Conservation (phyloP, 441 rosid species). For the Gossypium trilobum region DNA sequence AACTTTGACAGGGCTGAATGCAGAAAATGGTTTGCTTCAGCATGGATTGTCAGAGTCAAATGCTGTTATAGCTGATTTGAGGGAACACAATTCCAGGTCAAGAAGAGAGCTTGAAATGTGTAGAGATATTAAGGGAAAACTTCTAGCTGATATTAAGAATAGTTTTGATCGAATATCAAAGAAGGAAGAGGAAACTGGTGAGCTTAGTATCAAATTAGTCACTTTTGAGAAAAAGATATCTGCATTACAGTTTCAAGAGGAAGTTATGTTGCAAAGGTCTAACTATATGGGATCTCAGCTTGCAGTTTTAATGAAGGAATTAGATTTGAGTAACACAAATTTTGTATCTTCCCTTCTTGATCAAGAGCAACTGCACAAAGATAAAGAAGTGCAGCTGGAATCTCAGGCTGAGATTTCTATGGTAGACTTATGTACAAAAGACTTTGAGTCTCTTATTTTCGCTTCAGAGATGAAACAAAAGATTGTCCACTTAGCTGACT, state of each 20-base stretch:
- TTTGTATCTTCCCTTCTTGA: conserved; percentile 44
- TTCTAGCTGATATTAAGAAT: conserved; percentile 73
- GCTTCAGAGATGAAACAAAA: conserved; percentile 42
- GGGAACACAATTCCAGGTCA: conserved; percentile 69
- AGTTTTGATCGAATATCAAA: conserved; percentile 62
- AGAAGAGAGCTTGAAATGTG: conserved; percentile 77
- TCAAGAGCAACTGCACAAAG: conserved; percentile 51
- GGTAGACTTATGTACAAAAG: conserved; percentile 53
- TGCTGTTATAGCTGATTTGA: conserved; percentile 58
- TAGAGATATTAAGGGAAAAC: conserved; percentile 68
- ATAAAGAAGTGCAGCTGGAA: conserved; percentile 39
- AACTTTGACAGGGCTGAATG: conserved; percentile 71
- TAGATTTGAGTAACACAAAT: conserved; percentile 50
- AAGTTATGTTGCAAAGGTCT: conserved; percentile 82
- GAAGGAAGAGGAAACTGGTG: conserved; percentile 77
- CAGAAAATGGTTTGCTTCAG: conserved; percentile 86
- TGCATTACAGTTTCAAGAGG: conserved; percentile 76
- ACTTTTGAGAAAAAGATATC: conserved; percentile 62
- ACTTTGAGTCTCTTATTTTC: conserved; percentile 57
- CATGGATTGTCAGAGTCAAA: conserved; percentile 68
- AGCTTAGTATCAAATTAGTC: conserved; percentile 49
- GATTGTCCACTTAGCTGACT: conserved; percentile 28
- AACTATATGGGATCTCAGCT: conserved; percentile 76
- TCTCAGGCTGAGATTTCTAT: conserved; percentile 49
- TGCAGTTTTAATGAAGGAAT: conserved; percentile 61